Evolutionary conservation across 2,329 filamentous ascomycete genomes (phyloP).

Genomic region (Leptographium lundbergii): DNA sequence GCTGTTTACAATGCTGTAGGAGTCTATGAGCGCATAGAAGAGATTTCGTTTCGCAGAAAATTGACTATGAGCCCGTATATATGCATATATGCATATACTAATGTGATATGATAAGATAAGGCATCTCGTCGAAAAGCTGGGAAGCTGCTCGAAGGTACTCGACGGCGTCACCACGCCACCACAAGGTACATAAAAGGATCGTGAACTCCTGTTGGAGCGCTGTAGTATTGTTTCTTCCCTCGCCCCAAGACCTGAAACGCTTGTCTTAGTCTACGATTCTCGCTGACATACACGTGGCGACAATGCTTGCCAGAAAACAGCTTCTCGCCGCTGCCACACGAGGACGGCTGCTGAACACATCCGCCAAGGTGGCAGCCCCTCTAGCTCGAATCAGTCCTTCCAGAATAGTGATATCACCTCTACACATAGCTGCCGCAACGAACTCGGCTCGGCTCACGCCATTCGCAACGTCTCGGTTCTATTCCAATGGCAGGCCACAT

Average conservation of each 20-base stretch:
- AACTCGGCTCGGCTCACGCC: conserved; percentile 20
- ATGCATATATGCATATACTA: neutral
- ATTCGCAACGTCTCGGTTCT: conserved; percentile 31
- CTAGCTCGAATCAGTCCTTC: neutral
- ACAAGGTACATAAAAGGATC: neutral
- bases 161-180: conserved; percentile 2
- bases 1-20: no score
- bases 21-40: no score
- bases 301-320: conserved; percentile 27
- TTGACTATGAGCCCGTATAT: neutral
- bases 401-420: neutral
- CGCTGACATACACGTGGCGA: conserved; percentile 4
- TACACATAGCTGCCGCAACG: neutral
- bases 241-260: neutral
- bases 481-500: conserved; percentile 64
- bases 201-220: neutral
- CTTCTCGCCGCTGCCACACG: conserved; percentile 18
- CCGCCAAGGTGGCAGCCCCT: neutral
- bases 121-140: conserved; percentile 1
- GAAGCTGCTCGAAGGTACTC: conserved; percentile 10
- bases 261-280: no score
- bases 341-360: conserved; percentile 7
- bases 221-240: neutral
- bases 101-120: conserved; percentile 3
- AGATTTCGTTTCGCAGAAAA: no score